A percentile compares a stretch with the other conserved stretches of the same genome.
These are phyloP conservation scores for Phlebiopsis flavidoalba DNA, from an alignment of 768 basidiomycete genomes.

Conservation along the genomic window DNA sequence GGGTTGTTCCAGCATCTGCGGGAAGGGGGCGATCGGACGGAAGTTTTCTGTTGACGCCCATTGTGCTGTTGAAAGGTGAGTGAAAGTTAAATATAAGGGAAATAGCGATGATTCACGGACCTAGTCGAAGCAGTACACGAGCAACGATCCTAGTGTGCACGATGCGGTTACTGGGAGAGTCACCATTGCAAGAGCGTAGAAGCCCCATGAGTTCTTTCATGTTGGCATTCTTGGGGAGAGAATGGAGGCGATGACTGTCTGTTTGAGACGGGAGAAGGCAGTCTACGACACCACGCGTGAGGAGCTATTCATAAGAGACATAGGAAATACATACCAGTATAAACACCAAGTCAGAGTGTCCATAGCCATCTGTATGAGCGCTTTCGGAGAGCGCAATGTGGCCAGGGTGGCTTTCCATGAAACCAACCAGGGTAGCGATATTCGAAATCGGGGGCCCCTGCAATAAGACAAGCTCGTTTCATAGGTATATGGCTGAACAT, in stretches of 20 bases:
- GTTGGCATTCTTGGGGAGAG: constrained; percentile 71
- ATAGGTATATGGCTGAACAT: neutral
- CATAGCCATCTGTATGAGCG: constrained; percentile 62
- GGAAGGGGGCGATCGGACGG: constrained; percentile 68
- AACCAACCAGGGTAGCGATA: constrained; percentile 82
- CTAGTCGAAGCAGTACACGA: constrained; percentile 62
- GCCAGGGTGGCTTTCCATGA: constrained; percentile 74
- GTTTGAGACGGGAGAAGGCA: constrained; percentile 60
- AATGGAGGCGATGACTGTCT: constrained; percentile 61
- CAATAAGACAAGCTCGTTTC: neutral
- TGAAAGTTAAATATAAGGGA: neutral
- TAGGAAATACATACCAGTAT: constrained; percentile 46
- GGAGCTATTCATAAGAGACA: neutral
- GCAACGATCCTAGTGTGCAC: constrained; percentile 63
- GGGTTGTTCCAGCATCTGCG: constrained; percentile 33
- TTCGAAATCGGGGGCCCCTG: constrained; percentile 71
- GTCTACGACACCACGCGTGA: constrained; percentile 35
- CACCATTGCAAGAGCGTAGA: constrained; percentile 38
- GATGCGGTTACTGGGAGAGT: constrained; percentile 39
- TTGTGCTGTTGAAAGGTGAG: constrained; percentile 34
- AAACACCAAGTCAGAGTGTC: constrained; percentile 78
- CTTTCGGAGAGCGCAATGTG: constrained; percentile 53
- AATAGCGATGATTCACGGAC: constrained; percentile 34
- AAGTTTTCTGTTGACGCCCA: constrained; percentile 72
- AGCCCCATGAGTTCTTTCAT: constrained; percentile 63